Conservation (phyloP, 768 basidiomycete genomes). For the Boletus coccyginus region DNA sequence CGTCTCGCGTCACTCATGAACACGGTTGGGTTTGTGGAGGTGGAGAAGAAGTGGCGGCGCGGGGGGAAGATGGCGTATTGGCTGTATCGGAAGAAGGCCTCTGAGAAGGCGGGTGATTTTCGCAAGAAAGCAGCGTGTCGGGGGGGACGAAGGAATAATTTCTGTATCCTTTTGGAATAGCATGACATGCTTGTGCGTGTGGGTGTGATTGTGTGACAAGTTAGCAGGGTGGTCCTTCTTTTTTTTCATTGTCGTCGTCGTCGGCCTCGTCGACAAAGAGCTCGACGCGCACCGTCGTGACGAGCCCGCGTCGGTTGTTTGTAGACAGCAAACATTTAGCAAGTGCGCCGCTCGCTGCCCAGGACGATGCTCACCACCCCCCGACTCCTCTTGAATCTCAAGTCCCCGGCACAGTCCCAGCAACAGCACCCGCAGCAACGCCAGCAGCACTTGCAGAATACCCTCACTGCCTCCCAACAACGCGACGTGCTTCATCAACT, state of each 20-base stretch:
- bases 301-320: slow-evolving; percentile 29
- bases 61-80: slow-evolving; percentile 88
- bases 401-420: slow-evolving; percentile 23
- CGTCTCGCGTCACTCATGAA: slow-evolving; percentile 58
- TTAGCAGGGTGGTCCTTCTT: background rate
- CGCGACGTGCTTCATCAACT: slow-evolving; percentile 31
- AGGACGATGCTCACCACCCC: slow-evolving; percentile 34
- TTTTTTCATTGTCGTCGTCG: slow-evolving; percentile 10
- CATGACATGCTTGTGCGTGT: background rate
- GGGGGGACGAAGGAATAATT: slow-evolving; percentile 80
- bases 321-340: slow-evolving; percentile 28
- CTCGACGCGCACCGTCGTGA: slow-evolving; percentile 8
- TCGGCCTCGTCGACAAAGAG: slow-evolving; percentile 4
- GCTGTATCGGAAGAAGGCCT: slow-evolving; percentile 57
- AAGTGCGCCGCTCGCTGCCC: slow-evolving; percentile 16
- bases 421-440: slow-evolving; percentile 21
- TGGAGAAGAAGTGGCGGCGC: slow-evolving; percentile 58
- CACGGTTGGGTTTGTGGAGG: slow-evolving; percentile 58
- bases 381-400: slow-evolving; percentile 34
- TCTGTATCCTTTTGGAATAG: slow-evolving; percentile 48
- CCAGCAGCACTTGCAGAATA: slow-evolving; percentile 27
- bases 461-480: slow-evolving; percentile 24
- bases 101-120: slow-evolving; percentile 30
- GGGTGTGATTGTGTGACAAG: background rate
- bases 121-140: slow-evolving; percentile 56